Base-by-base conservation (phyloP, 495 filamentous ascomycete species). In the Neurospora africana region DNA sequence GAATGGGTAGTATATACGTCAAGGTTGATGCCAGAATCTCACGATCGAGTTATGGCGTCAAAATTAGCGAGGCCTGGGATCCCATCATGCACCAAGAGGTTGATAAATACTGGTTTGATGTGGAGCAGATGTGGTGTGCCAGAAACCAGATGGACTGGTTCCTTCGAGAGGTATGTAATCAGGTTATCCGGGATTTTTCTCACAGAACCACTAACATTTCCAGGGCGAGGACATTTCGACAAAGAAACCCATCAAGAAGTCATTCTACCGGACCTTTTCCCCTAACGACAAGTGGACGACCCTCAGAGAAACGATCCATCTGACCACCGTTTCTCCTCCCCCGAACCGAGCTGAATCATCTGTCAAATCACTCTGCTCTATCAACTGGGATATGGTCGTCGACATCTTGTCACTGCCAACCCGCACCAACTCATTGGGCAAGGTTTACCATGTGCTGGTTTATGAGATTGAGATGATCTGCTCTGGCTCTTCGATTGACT, bases 131-230 rank as follows among this genome's bases (percentile, higher is more conserved):
- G 23, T 70, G 69, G 69, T 3, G 3, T 6, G 69, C 69, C n/a
- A 2, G 2, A 1, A 2, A 11, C 0, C 69, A 70, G n/a, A 70
- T 70, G 39, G 10, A 21, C 2, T 70, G 69, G 69, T 47, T 70
- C 1, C 37, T 70, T 27, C 21, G 19, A 35, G 69, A 70, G 69
- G 69, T 47, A n/a, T n/a, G n/a, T n/a, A n/a, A n/a, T n/a, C n/a
- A n/a, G n/a, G n/a, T n/a, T n/a, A n/a, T n/a, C n/a, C n/a, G n/a
- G n/a, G n/a, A n/a, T n/a, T n/a, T n/a, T n/a, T n/a, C 33, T 38
- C 1, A 37, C 37, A 13, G 38, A 27, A 0, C 2, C 0, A 69
- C 68, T 27, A 10, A 69, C 9, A 0, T 2, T 2, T 0, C 17
- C 4, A 70, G 69, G 69, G 69, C 40, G 69, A 70, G 19, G 39